Base-by-base conservation (phyloP, 1,284 basidiomycete genomes). In the Puccinia hordei region DNA sequence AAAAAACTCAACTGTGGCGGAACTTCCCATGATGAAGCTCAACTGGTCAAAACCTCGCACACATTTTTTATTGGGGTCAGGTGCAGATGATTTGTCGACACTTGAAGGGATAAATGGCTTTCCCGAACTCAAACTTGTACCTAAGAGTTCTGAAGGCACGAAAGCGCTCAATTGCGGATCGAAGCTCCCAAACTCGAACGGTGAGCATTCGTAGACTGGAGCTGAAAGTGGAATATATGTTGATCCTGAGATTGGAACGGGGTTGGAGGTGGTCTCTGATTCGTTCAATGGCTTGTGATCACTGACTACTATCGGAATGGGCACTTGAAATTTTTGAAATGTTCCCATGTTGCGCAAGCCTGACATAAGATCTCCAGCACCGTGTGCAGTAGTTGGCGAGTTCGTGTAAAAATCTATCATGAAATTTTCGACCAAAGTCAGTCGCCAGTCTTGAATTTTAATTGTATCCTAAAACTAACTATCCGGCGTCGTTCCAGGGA, bases 121-220 rank as follows among this genome's bases (percentile, higher is more conserved):
- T 13, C 85, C 86, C 72, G 85, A 84, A 73, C 84, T 83, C 35
- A 87, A 57, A 30, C 69, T 35, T 0, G 85, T 86, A 15, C 87
- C 87, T 24, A 87, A 82, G 81, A 85, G 86, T 81, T 86, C 82
- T 13, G 86, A 79, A 15, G 85, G 84, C 12, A 84, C 77, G 72
- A 85, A 85, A 1, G 83, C 83, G 15, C 83, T 79, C 0, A 85
- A 78, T 22, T 74, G 81, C 12, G 84, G 86, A 38, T 87, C 86
- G 87, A 87, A 89, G 0, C 86, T 84, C 3, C 88, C 88, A 73
- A 87, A 88, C 82, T 88, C 87, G 79, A 84, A 86, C 0, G 87
- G 87, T 0, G 85, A 87, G 75, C 87, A 87, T 82, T 89, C 88
- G 84, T 86, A 88, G 17, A 86, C 82, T 10, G 87, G 86, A 1